Evolutionary conservation across 306 rosid species (phyloP).

Genomic region (Arachis stenosperma): DNA sequence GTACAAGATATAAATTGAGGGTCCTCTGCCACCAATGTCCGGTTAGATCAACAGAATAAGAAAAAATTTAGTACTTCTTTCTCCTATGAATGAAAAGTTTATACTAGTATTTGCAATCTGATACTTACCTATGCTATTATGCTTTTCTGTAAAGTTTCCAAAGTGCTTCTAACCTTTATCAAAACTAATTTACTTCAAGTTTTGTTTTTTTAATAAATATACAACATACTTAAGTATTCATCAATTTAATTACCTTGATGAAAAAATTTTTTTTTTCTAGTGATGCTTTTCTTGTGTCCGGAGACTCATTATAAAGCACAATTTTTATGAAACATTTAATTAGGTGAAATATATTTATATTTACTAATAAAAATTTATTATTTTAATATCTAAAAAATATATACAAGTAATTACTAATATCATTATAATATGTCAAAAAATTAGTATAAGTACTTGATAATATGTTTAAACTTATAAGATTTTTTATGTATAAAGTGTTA

Average conservation of each 20-base stretch:
- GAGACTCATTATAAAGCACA: no score
- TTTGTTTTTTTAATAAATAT: neutral
- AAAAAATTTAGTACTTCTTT: conserved; percentile 47
- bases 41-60: conserved; percentile 46
- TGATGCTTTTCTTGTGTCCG: no score
- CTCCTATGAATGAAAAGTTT: conserved; percentile 40
- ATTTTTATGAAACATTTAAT: no score
- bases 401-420: no score
- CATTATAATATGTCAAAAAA: no score
- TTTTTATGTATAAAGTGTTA: no score
- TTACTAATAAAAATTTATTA: no score
- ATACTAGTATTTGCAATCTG: conserved; percentile 40
- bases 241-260: conserved; percentile 27
- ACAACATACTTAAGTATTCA: conserved; percentile 20
- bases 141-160: conserved; percentile 48
- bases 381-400: no score
- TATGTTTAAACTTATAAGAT: no score
- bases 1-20: conserved; percentile 43
- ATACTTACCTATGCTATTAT: conserved; percentile 42
- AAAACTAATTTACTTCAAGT: conserved; percentile 38
- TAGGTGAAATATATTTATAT: no score
- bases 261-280: neutral
- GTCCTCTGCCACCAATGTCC: conserved; percentile 42
- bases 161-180: conserved; percentile 44
- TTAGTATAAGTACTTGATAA: no score